Evolutionary conservation across 345 rosid genomes (phyloP).

Genomic region (Punica granatum): DNA sequence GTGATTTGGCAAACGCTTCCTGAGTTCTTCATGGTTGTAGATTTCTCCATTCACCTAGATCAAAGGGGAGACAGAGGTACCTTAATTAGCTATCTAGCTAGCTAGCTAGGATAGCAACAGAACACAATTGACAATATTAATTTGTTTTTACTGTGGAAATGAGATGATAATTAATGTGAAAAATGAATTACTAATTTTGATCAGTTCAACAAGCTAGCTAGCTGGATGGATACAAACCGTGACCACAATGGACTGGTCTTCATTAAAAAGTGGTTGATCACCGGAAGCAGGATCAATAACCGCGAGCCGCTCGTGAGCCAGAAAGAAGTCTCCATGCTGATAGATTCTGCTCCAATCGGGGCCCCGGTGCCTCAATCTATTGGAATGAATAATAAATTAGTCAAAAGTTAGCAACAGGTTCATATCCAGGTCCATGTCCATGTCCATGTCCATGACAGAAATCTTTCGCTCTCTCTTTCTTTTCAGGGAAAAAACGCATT

Average conservation of each 20-base stretch:
- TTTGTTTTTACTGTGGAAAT: too few species aligned
- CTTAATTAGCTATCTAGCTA: not conserved
- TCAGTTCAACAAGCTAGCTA: too few species aligned
- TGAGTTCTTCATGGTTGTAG: constrained; percentile 81
- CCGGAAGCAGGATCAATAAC: constrained; percentile 86
- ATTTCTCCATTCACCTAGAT: constrained; percentile 88
- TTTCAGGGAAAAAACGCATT: not conserved
- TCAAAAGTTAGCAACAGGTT: not conserved
- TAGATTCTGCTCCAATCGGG: constrained; percentile 94
- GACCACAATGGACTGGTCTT: constrained; percentile 59
- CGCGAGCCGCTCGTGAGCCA: constrained; percentile 84
- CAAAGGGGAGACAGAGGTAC: not conserved
- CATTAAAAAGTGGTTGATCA: constrained; percentile 88
- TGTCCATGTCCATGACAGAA: too few species aligned
- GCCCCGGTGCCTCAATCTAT: constrained; percentile 84
- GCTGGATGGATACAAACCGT: constrained; percentile 37
- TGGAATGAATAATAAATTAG: not conserved
- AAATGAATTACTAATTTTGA: too few species aligned
- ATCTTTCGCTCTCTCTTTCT: too few species aligned
- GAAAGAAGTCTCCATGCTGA: constrained; percentile 53
- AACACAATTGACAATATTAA: too few species aligned
- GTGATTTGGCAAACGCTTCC: constrained; percentile 56
- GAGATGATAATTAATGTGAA: too few species aligned
- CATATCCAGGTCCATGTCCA: too few species aligned
- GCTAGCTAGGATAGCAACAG: not conserved